Percentiles rank a stretch among this genome's conserved stretches.
These are phyloP conservation scores for Calonectria pteridis DNA, from an alignment of 2,329 filamentous ascomycete genomes.

Conservation along the genomic window DNA sequence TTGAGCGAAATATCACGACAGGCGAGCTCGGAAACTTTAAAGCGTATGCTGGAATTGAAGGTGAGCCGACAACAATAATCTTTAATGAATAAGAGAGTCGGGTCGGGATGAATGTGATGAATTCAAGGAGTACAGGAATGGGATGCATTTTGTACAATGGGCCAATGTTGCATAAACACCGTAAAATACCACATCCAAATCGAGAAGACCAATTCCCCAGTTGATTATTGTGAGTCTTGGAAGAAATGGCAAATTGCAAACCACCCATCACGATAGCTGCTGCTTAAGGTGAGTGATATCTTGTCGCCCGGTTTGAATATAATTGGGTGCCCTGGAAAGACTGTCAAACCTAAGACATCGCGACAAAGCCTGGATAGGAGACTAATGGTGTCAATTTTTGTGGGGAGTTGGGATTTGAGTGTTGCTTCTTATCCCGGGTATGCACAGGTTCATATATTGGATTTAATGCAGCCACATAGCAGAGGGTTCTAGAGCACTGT, in stretches of 20 bases:
- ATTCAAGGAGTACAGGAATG: not conserved
- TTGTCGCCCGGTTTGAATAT: not conserved
- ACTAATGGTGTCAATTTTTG: not conserved
- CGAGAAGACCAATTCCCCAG: no score
- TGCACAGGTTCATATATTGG: not conserved
- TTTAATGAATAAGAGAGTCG: constrained; percentile 55
- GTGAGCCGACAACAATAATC: constrained; percentile 60
- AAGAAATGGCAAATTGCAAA: not conserved
- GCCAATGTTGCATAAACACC: not conserved
- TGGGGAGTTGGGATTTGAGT: not conserved
- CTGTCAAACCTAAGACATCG: not conserved
- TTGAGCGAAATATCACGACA: constrained; percentile 68
- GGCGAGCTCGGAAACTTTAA: constrained; percentile 67
- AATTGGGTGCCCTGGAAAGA: not conserved
- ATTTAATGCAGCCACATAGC: not conserved
- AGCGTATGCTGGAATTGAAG: constrained; percentile 56
- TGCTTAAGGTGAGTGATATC: not conserved
- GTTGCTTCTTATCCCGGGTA: not conserved
- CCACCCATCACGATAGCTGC: not conserved
- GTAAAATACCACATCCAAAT: not conserved
- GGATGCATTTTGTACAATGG: not conserved
- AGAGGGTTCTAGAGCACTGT: not conserved
- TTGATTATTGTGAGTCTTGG: not conserved
- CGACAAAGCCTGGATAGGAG: not conserved
- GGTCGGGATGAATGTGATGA: not conserved